phyloP scores from a whole-genome alignment of 225 moss, liverwort and hornwort species.

The Physcomitrellopsis africana region DNA sequence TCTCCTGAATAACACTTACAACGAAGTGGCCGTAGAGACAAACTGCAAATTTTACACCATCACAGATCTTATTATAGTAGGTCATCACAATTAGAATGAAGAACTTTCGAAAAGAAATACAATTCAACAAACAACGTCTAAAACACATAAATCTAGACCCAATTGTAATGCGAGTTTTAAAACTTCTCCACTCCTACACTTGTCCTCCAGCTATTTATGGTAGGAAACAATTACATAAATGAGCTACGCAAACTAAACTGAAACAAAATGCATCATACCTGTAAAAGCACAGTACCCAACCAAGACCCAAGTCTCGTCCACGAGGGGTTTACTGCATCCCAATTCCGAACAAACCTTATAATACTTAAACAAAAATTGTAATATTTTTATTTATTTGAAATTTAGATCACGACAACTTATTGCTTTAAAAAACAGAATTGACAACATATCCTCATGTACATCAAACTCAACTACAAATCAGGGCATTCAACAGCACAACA shows the following conservation, averaged over 20 bases:
- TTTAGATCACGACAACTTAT: background rate
- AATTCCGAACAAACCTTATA: conserved; percentile 2
- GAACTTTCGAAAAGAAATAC: background rate
- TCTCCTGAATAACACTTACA: conserved; percentile 79
- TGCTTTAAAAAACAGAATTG: background rate
- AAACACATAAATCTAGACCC: background rate
- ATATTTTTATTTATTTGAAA: background rate
- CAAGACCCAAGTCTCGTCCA: conserved; percentile 81
- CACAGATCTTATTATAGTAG: background rate
- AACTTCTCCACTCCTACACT: conserved; percentile 8
- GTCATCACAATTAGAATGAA: background rate
- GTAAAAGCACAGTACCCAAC: conserved; percentile 69
- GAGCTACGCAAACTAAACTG: conserved; percentile 2
- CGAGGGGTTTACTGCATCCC: conserved; percentile 73
- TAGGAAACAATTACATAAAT: background rate
- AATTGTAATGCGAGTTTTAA: background rate
- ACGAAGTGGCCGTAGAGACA: conserved; percentile 78
- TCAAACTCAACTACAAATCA: conserved; percentile 11
- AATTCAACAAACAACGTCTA: background rate
- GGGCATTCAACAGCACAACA: background rate
- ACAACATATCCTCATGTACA: background rate
- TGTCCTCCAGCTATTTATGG: background rate
- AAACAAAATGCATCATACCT: conserved; percentile 39
- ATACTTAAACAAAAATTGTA: no score
- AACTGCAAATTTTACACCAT: conserved; percentile 47